Base-by-base conservation (phyloP, 768 basidiomycete genomes). In the Dendrothele bispora region DNA sequence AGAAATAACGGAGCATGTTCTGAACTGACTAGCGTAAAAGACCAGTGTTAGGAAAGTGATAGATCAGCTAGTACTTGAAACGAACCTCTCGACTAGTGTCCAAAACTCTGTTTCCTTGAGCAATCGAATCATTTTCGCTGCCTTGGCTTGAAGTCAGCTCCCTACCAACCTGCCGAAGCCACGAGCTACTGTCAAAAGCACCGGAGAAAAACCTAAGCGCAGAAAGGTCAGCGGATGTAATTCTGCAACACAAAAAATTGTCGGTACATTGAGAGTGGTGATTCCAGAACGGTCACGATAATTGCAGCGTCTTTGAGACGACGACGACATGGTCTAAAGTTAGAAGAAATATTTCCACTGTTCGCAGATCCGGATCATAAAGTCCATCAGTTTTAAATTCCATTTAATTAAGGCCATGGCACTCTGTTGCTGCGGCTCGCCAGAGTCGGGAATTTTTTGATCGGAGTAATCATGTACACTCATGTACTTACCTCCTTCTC, bases 181-280 rank as follows among this genome's bases (percentile, higher is more conserved):
- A n/a, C n/a, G n/a, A n/a, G 55, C 55, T 20, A 60, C 51, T 7
- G 59, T 58, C n/a, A 60, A 39, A 1, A 55, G 52, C 2, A 52
- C 57, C 3, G 43, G 2, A 58, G 49, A 34, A 56, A 58, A 6
- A 51, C 45, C 56, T 56, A n/a, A n/a, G n/a, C n/a, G n/a, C n/a
- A n/a, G 24, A 25, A 38, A 29, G 17, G n/a, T 26, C 34, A 35
- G 35, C 32, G 15, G 25, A 41, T 27, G 12, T n/a, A n/a, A n/a
- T n/a, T n/a, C n/a, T n/a, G n/a, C n/a, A 34, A 4, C 4, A 17
- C 18, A 17, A 25, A 27, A 7, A 7, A 29, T 35, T 47, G 12
- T n/a, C 30, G 26, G 6, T 38, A 55, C 55, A 39, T 55, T 56
- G 15, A 56, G 43, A 15, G 55, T 56, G 2, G 54, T 56, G 3